Conservation (phyloP, 2,329 filamentous ascomycete genomes). For the Balansia obtecta region DNA sequence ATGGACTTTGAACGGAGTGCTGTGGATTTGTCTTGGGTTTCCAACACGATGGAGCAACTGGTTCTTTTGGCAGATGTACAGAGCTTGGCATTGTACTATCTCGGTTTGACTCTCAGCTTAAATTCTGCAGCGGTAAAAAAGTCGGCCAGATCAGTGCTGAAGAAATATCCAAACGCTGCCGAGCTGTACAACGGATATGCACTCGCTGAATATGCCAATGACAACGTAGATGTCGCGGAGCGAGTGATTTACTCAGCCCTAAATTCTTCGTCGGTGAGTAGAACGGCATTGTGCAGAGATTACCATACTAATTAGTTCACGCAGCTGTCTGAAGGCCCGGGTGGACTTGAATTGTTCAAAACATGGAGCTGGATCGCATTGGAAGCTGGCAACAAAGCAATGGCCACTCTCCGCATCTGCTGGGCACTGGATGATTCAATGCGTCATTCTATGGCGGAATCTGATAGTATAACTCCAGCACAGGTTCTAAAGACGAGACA, state of each 20-base stretch:
- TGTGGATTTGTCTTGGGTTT: slow-evolving; percentile 34
- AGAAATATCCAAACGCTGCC: slow-evolving; percentile 48
- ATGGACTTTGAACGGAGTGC: slow-evolving; percentile 12
- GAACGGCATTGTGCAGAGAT: neutral
- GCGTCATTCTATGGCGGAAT: slow-evolving; percentile 6
- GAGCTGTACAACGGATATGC: slow-evolving; percentile 71
- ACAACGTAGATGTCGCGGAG: slow-evolving; percentile 43
- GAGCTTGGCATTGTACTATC: slow-evolving; percentile 51
- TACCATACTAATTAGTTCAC: slow-evolving; percentile 2
- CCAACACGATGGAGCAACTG: slow-evolving; percentile 45
- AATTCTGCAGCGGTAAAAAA: slow-evolving; percentile 49
- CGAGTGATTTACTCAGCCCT: slow-evolving; percentile 58
- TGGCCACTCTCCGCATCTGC: slow-evolving; percentile 28
- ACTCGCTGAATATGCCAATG: slow-evolving; percentile 51
- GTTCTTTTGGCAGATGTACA: slow-evolving; percentile 26
- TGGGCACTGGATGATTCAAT: slow-evolving; percentile 20
- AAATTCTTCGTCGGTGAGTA: slow-evolving; percentile 19
- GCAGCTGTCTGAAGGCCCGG: slow-evolving; percentile 10
- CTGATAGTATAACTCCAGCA: slow-evolving; percentile 17
- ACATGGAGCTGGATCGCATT: slow-evolving; percentile 60
- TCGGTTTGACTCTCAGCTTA: slow-evolving; percentile 49
- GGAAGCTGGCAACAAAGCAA: slow-evolving; percentile 18
- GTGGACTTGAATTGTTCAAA: slow-evolving; percentile 36
- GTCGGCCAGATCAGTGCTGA: slow-evolving; percentile 61
- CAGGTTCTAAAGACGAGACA: slow-evolving; percentile 41